Base-by-base conservation (phyloP, 192 early-diverging fungal genomes). In the Mortierella antarctica region DNA sequence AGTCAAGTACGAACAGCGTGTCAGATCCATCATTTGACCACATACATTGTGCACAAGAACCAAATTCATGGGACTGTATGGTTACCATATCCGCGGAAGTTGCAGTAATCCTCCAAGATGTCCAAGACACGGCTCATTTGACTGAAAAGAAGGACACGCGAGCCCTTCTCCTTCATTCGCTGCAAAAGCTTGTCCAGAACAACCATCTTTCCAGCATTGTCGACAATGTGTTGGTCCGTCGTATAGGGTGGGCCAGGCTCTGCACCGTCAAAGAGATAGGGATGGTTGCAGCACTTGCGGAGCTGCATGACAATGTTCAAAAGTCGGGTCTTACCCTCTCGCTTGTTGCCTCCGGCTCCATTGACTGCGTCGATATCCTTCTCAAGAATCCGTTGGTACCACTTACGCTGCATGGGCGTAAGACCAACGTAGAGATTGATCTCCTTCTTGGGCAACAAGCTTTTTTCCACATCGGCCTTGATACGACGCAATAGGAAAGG, bases 121-220 rank as follows among this genome's bases (percentile, higher is more conserved):
- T 99, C 98, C 52, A 99, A 86, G 82, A 99, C 91, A 62, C 97
- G 92, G 83, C 94, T 97, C 98, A 99, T 99, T 86, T 99, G 98
- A 84, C 93, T 95, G 82, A 99, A 99, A 5, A 99, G 86, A 58
- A 99, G 80, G 1, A 98, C 95, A 23, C 98, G 94, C 21, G 98
- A 99, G 3, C 98, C 98, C 68, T 94, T 89, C 31, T 90, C 93
- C 71, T 94, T 94, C 49, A 93, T 79, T 47, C 90, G 88, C 51
- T 85, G 82, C 45, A 99, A 86, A 12, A 98, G 90, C 78, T 94
- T 95, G 83, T 99, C 98, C 73, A 99, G 72, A 0, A 98, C 90
- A 6, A 89, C 89, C 94, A 99, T 94, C 84, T 99, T 99, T 64
- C 95, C 89, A 12, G 95, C 88, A 82, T 98, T 99, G 67, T 94